Evolutionary conservation across 179 eudicot genomes (phyloP).

Genomic region (Corrigiola litoralis): DNA sequence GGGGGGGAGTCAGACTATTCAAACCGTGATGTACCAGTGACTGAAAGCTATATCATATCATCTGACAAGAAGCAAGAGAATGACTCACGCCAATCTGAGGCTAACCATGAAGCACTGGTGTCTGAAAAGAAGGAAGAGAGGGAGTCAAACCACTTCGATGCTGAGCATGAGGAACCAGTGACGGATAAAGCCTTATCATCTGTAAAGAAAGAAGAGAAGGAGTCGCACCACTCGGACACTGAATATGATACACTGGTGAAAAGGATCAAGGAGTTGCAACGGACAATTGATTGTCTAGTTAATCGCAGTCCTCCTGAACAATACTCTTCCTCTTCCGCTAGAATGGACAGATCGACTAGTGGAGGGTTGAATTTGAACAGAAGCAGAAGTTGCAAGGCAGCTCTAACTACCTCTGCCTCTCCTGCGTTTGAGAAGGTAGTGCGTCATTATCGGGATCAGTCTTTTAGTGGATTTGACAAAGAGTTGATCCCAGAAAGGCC

Average conservation of each 20-base stretch:
- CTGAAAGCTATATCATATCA: neutral
- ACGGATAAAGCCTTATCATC: slow-evolving; percentile 1
- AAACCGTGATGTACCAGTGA: neutral
- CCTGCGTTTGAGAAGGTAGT: slow-evolving; percentile 27
- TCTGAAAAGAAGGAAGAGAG: slow-evolving; percentile 3
- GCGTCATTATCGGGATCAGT: slow-evolving; percentile 31
- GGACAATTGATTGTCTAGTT: slow-evolving; percentile 42
- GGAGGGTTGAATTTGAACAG: slow-evolving; percentile 29
- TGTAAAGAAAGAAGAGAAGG: slow-evolving; percentile 16
- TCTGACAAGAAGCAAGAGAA: neutral
- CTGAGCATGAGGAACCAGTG: slow-evolving; percentile 34
- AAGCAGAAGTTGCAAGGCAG: slow-evolving; percentile 65
- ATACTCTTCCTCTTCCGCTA: slow-evolving; percentile 32
- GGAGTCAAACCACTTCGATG: slow-evolving; percentile 17
- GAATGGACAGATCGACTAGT: slow-evolving; percentile 26
- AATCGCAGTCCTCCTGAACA: slow-evolving; percentile 28
- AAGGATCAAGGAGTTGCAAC: slow-evolving; percentile 49
- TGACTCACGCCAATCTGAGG: neutral
- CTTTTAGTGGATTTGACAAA: slow-evolving; percentile 43
- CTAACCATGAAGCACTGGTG: neutral
- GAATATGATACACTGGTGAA: slow-evolving; percentile 45
- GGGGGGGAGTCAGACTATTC: slow-evolving; percentile 9
- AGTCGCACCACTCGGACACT: slow-evolving; percentile 20
- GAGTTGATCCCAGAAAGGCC: slow-evolving; percentile 39
- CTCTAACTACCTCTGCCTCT: slow-evolving; percentile 23